Percentiles rank a stretch among this genome's conserved stretches.
Evolutionary conservation across 345 rosid genomes (phyloP).

Genomic region (Salix arbutifolia): DNA sequence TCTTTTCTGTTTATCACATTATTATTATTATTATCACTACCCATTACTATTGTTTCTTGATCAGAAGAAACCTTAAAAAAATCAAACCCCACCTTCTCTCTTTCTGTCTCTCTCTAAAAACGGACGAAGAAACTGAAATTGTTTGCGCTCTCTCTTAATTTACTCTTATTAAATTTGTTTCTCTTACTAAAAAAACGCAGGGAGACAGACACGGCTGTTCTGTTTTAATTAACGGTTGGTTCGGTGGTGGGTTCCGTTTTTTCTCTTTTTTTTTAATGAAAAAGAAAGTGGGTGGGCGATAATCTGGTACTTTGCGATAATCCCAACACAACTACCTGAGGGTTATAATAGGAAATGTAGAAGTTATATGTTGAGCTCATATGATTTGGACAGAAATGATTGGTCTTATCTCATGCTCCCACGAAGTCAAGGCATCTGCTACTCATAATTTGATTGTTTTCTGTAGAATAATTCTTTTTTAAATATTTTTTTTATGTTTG

Average conservation of each 20-base stretch:
- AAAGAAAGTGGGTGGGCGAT: not conserved
- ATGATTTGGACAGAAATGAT: not conserved
- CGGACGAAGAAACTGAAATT: not conserved
- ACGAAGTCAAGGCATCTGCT: too few relatives aligned
- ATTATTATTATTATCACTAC: not conserved
- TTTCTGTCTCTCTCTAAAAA: not conserved
- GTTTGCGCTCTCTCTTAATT: not conserved
- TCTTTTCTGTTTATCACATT: constrained; percentile 30
- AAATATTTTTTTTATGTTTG: too few relatives aligned
- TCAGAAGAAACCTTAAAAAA: too few relatives aligned
- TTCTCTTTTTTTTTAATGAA: not conserved
- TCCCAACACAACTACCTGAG: not conserved
- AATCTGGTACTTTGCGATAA: not conserved
- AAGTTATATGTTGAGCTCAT: not conserved
- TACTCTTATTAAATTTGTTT: not conserved
- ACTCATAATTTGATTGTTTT: too few relatives aligned
- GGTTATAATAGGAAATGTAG: not conserved
- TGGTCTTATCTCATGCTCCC: too few relatives aligned
- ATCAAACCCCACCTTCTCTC: not conserved
- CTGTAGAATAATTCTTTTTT: too few relatives aligned
- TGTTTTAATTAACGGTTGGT: constrained; percentile 44
- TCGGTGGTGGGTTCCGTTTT: constrained; percentile 35
- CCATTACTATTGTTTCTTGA: not conserved
- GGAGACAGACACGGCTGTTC: constrained; percentile 38
- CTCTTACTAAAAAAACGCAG: not conserved